These are phyloP conservation scores for Gaeumannomyces sp. DNA, from an alignment of 2,329 filamentous ascomycete genomes.

Conservation along the genomic window DNA sequence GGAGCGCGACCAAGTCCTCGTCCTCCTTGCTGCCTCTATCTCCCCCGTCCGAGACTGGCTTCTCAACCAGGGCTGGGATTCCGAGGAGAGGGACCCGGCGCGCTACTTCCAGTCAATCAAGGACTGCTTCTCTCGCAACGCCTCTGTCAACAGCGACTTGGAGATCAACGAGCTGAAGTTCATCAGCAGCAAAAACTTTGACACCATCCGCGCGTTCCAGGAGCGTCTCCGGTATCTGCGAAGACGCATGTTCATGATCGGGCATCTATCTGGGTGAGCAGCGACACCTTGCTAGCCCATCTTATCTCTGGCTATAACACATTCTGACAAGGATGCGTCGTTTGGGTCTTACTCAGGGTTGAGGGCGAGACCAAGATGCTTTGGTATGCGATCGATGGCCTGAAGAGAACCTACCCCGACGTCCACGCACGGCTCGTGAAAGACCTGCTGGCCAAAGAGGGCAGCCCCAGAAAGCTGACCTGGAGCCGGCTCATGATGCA, in stretches of 20 bases:
- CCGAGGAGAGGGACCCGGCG: slow-evolving; percentile 2
- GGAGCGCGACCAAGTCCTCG: slow-evolving; percentile 3
- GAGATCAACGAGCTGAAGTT: not conserved
- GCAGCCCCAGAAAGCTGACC: not conserved
- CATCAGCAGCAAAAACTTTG: not conserved
- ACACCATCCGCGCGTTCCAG: not conserved
- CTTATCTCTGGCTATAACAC: not conserved
- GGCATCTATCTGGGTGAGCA: not conserved
- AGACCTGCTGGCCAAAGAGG: not conserved
- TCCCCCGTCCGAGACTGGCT: slow-evolving; percentile 4
- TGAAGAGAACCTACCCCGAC: not conserved
- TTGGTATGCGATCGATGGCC: slow-evolving; percentile 1
- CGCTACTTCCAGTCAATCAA: not conserved
- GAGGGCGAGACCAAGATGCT: slow-evolving; percentile 6
- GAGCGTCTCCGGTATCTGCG: not conserved
- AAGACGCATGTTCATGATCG: not conserved
- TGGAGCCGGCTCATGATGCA: slow-evolving; percentile 9
- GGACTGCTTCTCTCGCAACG: slow-evolving; percentile 2
- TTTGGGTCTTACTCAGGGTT: not conserved
- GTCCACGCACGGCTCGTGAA: not conserved
- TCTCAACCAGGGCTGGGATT: slow-evolving; percentile 7
- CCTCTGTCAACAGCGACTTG: not conserved
- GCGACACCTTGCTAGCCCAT: not conserved
- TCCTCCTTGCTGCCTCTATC: slow-evolving; percentile 5
- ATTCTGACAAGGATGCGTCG: not conserved